Percentiles rank a stretch among this genome's conserved stretches.
These are phyloP conservation scores for Linnemannia zychae DNA, from an alignment of 192 early-diverging fungal genomes.

Conservation along the genomic window DNA sequence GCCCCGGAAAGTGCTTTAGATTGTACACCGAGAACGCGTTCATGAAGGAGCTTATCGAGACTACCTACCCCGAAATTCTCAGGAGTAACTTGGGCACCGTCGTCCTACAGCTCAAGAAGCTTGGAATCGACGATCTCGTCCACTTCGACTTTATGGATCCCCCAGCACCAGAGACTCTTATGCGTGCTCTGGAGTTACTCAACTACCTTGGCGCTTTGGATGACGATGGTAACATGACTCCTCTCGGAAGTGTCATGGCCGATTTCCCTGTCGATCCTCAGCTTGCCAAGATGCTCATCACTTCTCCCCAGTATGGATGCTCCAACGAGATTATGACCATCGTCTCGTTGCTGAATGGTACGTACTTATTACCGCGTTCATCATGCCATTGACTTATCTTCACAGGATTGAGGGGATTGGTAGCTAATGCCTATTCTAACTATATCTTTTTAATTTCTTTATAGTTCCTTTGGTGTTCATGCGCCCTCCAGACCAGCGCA, in stretches of 20 bases:
- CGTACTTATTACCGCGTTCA: constrained; percentile 4
- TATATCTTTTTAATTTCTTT: too few species aligned
- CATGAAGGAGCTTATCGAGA: constrained; percentile 92
- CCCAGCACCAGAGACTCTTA: constrained; percentile 97
- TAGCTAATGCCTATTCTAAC: too few species aligned
- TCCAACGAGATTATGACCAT: constrained; percentile 96
- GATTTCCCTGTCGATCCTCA: constrained; percentile 99
- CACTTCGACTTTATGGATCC: constrained; percentile 99
- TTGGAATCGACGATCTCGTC: constrained; percentile 97
- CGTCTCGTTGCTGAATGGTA: constrained; percentile 89
- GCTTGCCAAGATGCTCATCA: constrained; percentile 93
- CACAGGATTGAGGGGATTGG: too few species aligned
- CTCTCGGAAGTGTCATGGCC: constrained; percentile 87
- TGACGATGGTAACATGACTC: constrained; percentile 95
- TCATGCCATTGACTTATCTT: too few species aligned
- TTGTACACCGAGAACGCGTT: constrained; percentile 98
- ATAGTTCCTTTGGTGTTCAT: constrained; percentile 90
- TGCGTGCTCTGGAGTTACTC: constrained; percentile 96
- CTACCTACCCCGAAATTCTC: constrained; percentile 99
- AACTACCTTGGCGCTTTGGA: constrained; percentile 96
- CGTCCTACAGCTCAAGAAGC: constrained; percentile 97
- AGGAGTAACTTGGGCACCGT: constrained; percentile 96
- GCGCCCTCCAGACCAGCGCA: constrained; percentile 91
- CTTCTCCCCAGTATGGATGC: constrained; percentile 86
- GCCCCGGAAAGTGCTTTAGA: constrained; percentile 97